Evolutionary conservation across 345 rosid genomes (phyloP), one percentile per base, ranked within the genome.

Genomic region (Aquilaria sinensis): DNA sequence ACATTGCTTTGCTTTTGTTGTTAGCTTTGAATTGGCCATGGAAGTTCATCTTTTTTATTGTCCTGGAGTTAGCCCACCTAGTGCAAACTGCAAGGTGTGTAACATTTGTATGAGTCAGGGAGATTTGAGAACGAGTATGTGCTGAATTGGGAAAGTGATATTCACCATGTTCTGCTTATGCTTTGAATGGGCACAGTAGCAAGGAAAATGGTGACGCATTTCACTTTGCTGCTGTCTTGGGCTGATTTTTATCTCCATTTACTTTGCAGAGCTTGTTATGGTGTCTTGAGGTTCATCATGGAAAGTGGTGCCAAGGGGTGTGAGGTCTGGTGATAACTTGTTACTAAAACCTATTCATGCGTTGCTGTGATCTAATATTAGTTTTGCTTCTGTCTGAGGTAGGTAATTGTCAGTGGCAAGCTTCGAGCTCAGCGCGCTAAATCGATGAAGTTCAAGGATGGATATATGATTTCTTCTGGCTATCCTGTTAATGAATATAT

Each of bases 391-490:
- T 23, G 30, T 45, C 4, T 59, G 1, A 0, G 62, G 60, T 63
- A 78, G 83, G 83, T 76, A 7, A 79, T 72, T 37, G 78, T 79
- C 3, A 77, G 83, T 14, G 81, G 83, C 43, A 82, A 82, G 75
- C 74, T 77, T 1, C 63, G 77, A 34, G 78, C 88, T 46, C 77
- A 70, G 32, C 73, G 78, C 57, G 79, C 78, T 9, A 74, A 81
- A 67, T 72, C 79, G 2, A 69, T 82, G 84, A 73, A 77, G 60
- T 82, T 82, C 51, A 75, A 80, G 73, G 84, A 82, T 63, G 82
- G 81, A 9, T 79, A 77, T 70, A 77, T 75, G 83, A 79, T 77
- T 16, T 81, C 86, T 5, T 76, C 84, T 52, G 81, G 84, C 32
- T 77, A 73, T n/a, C 80, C 82, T 3, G 75, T 75, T 10, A 77